Evolutionary conservation across 352 stramenopile species (phyloP), one percentile per base, ranked within the genome.

Genomic region (Pythium folliculosum): DNA sequence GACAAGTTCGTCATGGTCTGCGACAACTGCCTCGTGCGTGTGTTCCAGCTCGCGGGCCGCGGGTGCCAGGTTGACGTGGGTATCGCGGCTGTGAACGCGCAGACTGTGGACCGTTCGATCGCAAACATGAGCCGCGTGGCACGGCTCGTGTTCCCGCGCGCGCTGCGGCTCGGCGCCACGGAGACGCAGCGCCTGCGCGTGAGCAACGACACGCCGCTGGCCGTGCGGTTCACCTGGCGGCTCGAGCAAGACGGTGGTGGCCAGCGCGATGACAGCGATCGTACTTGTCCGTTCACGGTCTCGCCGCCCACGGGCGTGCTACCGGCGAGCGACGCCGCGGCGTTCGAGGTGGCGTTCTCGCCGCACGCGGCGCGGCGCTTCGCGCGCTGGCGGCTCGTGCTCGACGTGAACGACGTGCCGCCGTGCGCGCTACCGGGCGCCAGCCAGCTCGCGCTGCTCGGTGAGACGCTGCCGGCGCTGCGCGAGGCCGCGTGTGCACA

Each of bases 1-100:
- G 76, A 82, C 35, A 80, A 84, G 37, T 88, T 95, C 51, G 77
- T 92, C 22, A 79, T 95, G 72, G 83, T 95, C 23, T 95, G 84
- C 57, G 83, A 95, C 76, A 95, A 95, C 61, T 91, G 84, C 54
- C 75, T 95, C 32, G 84, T 93, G 40, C 83, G 80, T 5, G 67
- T 85, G 0, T 93, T 93, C 45, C 78, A 92, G 52, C 58, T 95
- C 14, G 72, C 81, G 7, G 86, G 86, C 12, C 79, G 82, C 8
- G 78, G 84, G 1, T 92, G 80, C 57, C 78, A 92, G 59, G 79
- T 95, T 3, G 77, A 92, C 25, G 25, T 95, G 14, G 72, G 66
- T 19, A 67, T 89, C 23, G 76, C 70, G 10, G 60, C 55, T 0
- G 60, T 92, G 19, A 90, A 92, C 40, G 62, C 66, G 16, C 71